Percentiles rank a stretch among this genome's conserved stretches.
Conservation (phyloP, 352 stramenopile genomes). For the Globisporangium apiculatum region DNA sequence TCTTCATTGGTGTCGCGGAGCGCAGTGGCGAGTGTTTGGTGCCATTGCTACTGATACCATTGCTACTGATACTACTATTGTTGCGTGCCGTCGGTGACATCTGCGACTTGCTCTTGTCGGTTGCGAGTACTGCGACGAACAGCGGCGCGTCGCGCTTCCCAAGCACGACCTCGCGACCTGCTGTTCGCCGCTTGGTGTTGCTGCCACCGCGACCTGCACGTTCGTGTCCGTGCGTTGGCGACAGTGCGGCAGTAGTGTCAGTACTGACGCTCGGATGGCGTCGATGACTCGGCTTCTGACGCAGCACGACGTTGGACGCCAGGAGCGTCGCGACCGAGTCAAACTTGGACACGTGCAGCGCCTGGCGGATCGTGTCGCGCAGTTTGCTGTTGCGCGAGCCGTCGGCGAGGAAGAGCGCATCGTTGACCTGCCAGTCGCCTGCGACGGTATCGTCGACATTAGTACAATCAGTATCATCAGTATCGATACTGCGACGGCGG, state of each 20-base stretch:
- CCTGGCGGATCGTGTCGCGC: constrained; percentile 71
- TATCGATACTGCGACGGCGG: constrained; percentile 10
- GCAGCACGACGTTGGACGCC: constrained; percentile 64
- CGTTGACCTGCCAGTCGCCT: constrained; percentile 65
- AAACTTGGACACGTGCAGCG: constrained; percentile 84
- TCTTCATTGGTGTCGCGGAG: constrained; percentile 13
- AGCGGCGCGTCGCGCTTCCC: constrained; percentile 51
- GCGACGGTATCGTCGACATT: constrained; percentile 16
- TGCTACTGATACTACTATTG: not conserved
- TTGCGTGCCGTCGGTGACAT: not conserved
- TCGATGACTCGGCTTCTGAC: constrained; percentile 25
- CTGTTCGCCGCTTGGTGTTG: constrained; percentile 8
- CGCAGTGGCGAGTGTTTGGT: not conserved
- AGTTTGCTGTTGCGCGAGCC: constrained; percentile 82
- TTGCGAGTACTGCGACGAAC: constrained; percentile 49
- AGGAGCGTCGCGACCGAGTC: constrained; percentile 87
- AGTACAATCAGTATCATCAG: constrained; percentile 7
- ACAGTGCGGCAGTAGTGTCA: not conserved
- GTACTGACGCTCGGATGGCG: not conserved
- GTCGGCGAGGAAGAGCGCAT: constrained; percentile 83
- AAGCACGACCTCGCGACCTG: constrained; percentile 49
- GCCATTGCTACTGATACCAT: not conserved
- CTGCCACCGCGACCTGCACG: no score
- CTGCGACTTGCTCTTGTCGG: constrained; percentile 12
- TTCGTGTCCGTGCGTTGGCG: not conserved